Conservation (phyloP, 108 stramenopile species). For the Fragilaria crotonensis region DNA sequence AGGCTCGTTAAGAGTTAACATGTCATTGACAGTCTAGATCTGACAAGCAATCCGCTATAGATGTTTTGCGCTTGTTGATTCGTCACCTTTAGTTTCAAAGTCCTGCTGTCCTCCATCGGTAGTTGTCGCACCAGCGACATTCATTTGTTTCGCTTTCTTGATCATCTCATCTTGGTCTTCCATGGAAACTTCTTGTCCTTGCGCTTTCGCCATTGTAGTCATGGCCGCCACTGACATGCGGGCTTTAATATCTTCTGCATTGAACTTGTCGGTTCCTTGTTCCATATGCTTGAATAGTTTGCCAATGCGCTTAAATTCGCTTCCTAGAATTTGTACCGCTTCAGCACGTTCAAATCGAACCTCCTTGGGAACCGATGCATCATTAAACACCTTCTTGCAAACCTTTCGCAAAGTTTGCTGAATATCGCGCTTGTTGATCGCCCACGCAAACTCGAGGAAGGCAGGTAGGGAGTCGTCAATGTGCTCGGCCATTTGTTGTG, state of each 20-base stretch:
- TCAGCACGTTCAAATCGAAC: conserved; percentile 60
- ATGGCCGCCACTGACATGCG: conserved; percentile 82
- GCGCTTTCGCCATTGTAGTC: conserved; percentile 85
- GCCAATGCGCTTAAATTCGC: conserved; percentile 65
- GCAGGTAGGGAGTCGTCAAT: conserved; percentile 80
- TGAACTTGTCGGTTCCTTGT: background rate
- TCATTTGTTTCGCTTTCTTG: conserved; percentile 49
- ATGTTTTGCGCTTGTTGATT: too few species aligned
- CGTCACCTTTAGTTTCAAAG: too few species aligned
- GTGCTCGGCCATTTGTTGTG: conserved; percentile 59
- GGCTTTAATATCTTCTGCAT: conserved; percentile 57
- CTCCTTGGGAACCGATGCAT: conserved; percentile 40
- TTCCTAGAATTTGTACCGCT: conserved; percentile 58
- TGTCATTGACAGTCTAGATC: too few species aligned
- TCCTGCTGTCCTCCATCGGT: too few species aligned
- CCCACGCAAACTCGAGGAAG: conserved; percentile 80
- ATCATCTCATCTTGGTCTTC: conserved; percentile 82
- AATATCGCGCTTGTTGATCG: conserved; percentile 79
- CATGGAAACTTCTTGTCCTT: conserved; percentile 80
- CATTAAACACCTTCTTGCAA: conserved; percentile 71
- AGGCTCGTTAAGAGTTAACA: too few species aligned
- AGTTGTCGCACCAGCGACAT: background rate
- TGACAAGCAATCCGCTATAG: too few species aligned
- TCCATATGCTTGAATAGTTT: conserved; percentile 15
- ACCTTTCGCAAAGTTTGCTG: conserved; percentile 61